Evolutionary conservation across 257 asterid species (phyloP).

Genomic region (Ocimum tenuiflorum): DNA sequence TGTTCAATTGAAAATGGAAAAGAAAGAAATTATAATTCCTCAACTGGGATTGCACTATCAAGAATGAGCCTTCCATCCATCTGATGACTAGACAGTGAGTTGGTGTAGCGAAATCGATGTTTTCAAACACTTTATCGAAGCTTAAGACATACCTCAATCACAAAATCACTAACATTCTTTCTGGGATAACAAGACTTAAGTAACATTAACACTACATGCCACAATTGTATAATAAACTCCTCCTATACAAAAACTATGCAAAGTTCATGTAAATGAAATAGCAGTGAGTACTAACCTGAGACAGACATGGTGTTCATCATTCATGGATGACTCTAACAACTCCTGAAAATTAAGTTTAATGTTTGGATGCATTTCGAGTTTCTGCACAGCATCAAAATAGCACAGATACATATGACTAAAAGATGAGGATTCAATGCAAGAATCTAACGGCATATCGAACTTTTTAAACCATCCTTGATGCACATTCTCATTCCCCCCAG

Average conservation of each 20-base stretch:
- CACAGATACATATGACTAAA: background rate
- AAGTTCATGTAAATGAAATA: background rate
- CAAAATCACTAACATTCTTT: slow-evolving; percentile 22
- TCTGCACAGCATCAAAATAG: no score
- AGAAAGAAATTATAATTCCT: no score
- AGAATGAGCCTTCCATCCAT: no score
- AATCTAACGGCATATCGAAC: background rate
- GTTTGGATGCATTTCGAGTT: slow-evolving; percentile 36
- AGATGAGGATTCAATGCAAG: background rate
- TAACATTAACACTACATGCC: background rate
- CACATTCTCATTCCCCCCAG: slow-evolving; percentile 63
- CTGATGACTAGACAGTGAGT: no score
- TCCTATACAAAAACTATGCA: background rate
- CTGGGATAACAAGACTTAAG: slow-evolving; percentile 12
- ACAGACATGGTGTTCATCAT: slow-evolving; percentile 16
- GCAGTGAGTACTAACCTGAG: slow-evolving; percentile 53
- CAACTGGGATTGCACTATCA: no score
- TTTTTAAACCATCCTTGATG: slow-evolving; percentile 30
- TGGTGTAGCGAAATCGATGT: no score
- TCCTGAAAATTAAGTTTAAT: slow-evolving; percentile 26
- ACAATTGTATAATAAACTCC: background rate
- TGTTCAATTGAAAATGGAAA: no score
- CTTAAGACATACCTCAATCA: background rate
- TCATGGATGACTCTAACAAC: slow-evolving; percentile 22
- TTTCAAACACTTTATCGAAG: no score